Evolutionary conservation across 306 rosid genomes (phyloP).

Genomic region (Acacia melanoxylon): DNA sequence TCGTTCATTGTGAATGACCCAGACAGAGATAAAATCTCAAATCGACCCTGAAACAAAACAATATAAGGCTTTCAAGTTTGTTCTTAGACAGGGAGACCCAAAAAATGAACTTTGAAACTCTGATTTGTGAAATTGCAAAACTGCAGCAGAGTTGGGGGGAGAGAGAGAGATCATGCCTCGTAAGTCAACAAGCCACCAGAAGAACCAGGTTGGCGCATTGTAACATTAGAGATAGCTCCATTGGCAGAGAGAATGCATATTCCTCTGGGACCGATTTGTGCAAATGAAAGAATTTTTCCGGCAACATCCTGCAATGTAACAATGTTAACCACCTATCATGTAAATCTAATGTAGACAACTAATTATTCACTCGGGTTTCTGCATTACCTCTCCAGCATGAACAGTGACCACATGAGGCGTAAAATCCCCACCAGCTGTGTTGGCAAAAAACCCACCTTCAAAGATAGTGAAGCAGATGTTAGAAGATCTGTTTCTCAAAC

Average conservation of each 20-base stretch:
- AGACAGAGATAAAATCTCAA: conserved; percentile 72
- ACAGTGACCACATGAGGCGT: conserved; percentile 70
- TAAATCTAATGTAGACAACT: neutral
- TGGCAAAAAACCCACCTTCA: conserved; percentile 63
- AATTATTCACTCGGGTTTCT: neutral
- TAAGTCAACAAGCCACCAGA: conserved; percentile 74
- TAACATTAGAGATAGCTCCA: conserved; percentile 80
- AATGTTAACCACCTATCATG: neutral
- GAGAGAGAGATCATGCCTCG: conserved; percentile 53
- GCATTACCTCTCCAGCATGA: conserved; percentile 69
- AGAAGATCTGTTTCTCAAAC: neutral
- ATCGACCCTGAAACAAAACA: conserved; percentile 67
- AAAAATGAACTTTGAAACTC: neutral
- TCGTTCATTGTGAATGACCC: conserved; percentile 66
- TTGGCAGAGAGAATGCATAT: conserved; percentile 77
- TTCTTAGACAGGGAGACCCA: conserved; percentile 8
- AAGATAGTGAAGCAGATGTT: conserved; percentile 30
- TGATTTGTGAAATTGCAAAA: neutral
- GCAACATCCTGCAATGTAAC: conserved; percentile 68
- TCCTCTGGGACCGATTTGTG: conserved; percentile 68
- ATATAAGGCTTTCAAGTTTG: neutral
- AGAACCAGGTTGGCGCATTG: conserved; percentile 71
- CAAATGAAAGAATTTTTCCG: conserved; percentile 60
- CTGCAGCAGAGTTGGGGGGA: neutral
- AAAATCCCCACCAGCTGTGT: conserved; percentile 64